Evolutionary conservation across 1,284 basidiomycete genomes (phyloP), one percentile per base, ranked within the genome.

Genomic region (Neotropicomus parvogracilis): DNA sequence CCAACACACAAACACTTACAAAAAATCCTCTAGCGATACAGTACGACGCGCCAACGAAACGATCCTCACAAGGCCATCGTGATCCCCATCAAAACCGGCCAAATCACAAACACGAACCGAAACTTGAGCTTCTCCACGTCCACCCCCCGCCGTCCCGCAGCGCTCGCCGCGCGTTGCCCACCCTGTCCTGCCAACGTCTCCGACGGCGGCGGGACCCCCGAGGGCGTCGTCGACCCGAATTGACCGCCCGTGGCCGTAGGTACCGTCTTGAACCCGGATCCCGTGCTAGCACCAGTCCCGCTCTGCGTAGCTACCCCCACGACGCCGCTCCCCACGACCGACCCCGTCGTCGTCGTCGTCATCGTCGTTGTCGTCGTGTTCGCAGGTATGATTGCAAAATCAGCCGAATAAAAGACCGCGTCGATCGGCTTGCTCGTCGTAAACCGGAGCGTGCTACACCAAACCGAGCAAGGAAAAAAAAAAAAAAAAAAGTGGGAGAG

Each of bases 51-150:
- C 24, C 24, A 24, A 24, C 8, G 8, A 24, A 24, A 24, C 4
- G 8, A 24, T 5, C 12, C 31, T 40, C 46, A 61, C 53, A 63
- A 38, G 2, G 63, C 59, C 59, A 62, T 62, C 48, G 56, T 41
- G 12, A 62, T 49, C 27, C 79, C 80, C 52, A 81, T 70, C 52
- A 81, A 60, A 10, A 76, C 74, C 6, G 80, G 79, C 79, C 78
- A 81, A 32, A 77, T 66, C 52, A 82, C 70, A 51, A 78, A 80
- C 47, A 78, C 70, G 39, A 80, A 54, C 19, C 70, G 64, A 57
- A 80, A 80, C 60, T 74, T 76, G 55, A 76, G 59, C 56, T 68
- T 70, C 49, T 75, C 74, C 41, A 72, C 57, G 49, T 75, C 71
- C 35, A 72, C 49, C 13, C 52, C 44, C 11, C 61, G 53, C 40